A percentile compares a stretch with the other conserved stretches of the same genome.
phyloP scores from a whole-genome alignment of 164 flowering plant genomes.

The Paratinospora sagittata region DNA sequence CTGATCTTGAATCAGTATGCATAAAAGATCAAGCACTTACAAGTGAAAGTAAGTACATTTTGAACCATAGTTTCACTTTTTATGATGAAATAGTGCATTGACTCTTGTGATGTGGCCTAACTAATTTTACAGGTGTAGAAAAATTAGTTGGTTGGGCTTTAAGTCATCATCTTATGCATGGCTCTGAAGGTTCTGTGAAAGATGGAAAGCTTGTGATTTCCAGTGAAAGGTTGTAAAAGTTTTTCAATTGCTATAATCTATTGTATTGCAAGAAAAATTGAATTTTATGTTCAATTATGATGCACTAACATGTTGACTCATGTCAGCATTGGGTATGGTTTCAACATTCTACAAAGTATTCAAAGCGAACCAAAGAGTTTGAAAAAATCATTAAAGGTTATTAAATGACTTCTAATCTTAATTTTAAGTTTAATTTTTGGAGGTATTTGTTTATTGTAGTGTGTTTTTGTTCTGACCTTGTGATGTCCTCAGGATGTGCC shows the following conservation, averaged over 20 bases:
- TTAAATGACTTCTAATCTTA: neutral
- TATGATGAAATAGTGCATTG: neutral
- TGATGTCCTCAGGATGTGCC: conserved; percentile 62
- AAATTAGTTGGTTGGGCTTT: conserved; percentile 88
- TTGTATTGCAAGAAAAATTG: neutral
- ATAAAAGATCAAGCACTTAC: conserved; percentile 77
- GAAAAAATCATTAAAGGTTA: conserved; percentile 82
- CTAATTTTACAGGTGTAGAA: conserved; percentile 49
- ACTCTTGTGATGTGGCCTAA: conserved; percentile 1
- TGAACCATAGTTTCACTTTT: neutral
- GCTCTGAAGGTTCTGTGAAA: conserved; percentile 28
- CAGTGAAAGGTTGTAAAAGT: conserved; percentile 51
- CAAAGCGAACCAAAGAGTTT: conserved; percentile 64
- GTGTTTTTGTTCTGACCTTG: conserved; percentile 5
- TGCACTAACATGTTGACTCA: conserved; percentile 1
- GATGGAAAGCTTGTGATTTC: conserved; percentile 63
- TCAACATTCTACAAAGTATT: conserved; percentile 54
- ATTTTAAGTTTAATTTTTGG: neutral
- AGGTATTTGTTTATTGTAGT: neutral
- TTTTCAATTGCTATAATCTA: neutral
- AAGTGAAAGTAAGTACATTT: conserved; percentile 44
- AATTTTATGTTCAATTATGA: neutral
- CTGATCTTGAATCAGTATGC: conserved; percentile 58
- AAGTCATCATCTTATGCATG: conserved; percentile 72
- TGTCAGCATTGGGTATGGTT: conserved; percentile 70